phyloP scores from a whole-genome alignment of 768 basidiomycete genomes.

The Russula earlei region DNA sequence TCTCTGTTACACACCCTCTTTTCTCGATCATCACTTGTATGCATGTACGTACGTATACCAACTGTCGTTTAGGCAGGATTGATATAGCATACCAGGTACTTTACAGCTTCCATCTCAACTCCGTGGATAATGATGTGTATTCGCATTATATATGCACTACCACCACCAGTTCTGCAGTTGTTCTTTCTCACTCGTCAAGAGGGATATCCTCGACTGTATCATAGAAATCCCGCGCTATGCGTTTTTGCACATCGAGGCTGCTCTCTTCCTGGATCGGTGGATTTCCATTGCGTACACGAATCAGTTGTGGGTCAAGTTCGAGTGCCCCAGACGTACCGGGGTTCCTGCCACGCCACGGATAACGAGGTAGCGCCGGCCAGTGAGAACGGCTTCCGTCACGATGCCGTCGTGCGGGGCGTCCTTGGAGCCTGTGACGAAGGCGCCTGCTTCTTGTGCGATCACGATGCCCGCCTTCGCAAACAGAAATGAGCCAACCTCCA shows the following conservation, averaged over 20 bases:
- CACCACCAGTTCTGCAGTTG: neutral
- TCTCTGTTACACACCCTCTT: no score
- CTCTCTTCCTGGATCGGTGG: constrained; percentile 40
- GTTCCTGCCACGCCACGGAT: constrained; percentile 60
- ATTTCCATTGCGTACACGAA: no score
- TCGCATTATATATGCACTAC: neutral
- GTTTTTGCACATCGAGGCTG: constrained; percentile 59
- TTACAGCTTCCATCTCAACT: constrained; percentile 1
- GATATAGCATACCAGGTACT: constrained; percentile 7
- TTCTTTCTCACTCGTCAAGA: constrained; percentile 24
- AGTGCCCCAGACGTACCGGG: constrained; percentile 29
- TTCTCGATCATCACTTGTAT: neutral
- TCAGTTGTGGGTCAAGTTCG: neutral
- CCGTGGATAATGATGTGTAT: constrained; percentile 9
- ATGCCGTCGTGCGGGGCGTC: constrained; percentile 33
- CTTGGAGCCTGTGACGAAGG: constrained; percentile 65
- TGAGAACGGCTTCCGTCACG: constrained; percentile 59
- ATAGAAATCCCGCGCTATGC: constrained; percentile 81
- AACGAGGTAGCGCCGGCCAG: constrained; percentile 74
- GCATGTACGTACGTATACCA: constrained; percentile 8
- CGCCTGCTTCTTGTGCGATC: constrained; percentile 86
- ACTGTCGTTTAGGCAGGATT: constrained; percentile 1
- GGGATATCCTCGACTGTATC: constrained; percentile 61
- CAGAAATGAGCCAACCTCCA: neutral
- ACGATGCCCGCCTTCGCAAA: constrained; percentile 64